A percentile compares a stretch with the other conserved stretches of the same genome.
Evolutionary conservation across 169 alveolate genomes (phyloP).

Genomic region (Cystoisospora suis): DNA sequence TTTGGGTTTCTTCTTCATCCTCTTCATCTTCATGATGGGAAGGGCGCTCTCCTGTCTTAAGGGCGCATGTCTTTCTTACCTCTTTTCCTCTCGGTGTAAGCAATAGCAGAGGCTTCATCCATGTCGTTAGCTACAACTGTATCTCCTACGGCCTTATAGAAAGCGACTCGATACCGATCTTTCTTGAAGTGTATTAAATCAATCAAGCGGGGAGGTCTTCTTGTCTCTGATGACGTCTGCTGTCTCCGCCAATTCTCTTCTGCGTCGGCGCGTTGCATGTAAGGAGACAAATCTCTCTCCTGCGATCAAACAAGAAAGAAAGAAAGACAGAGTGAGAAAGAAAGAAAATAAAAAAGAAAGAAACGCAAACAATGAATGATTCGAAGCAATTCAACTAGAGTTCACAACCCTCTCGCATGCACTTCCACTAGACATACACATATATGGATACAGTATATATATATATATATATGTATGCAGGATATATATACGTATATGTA

Average conservation of each 20-base stretch:
- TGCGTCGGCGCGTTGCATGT: constrained; percentile 47
- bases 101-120: constrained; percentile 34
- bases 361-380: background rate
- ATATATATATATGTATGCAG: too few relatives aligned
- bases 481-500: too few relatives aligned
- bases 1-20: too few relatives aligned
- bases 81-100: background rate
- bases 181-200: constrained; percentile 21
- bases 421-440: too few relatives aligned
- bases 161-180: background rate
- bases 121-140: constrained; percentile 31
- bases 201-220: constrained; percentile 33
- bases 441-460: too few relatives aligned
- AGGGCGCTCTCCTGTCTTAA: too few relatives aligned
- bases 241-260: constrained; percentile 43
- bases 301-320: background rate
- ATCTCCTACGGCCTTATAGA: constrained; percentile 16
- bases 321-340: background rate
- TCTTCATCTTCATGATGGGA: too few relatives aligned
- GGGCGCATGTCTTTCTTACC: background rate
- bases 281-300: constrained; percentile 28
- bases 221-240: too few relatives aligned
- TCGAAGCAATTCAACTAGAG: too few relatives aligned
- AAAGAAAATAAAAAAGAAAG: background rate
- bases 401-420: too few relatives aligned